Evolutionary conservation across 257 asterid genomes (phyloP), one percentile per base, ranked within the genome.

Genomic region (Rhazya stricta): DNA sequence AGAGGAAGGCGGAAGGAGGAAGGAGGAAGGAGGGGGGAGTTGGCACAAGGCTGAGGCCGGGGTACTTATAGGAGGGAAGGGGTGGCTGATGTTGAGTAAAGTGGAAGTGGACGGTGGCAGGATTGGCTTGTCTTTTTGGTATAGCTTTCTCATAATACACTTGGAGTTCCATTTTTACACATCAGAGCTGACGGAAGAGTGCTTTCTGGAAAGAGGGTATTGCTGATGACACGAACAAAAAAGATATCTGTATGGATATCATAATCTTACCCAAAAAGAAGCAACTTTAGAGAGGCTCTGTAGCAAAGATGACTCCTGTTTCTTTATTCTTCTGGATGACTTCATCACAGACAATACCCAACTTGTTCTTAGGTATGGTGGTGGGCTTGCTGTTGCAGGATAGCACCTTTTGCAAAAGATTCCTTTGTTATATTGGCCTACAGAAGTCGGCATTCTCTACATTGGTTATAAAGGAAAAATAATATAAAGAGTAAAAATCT

Each of bases 141-240:
- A 62, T 66, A 77, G 83, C 86, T 81, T 83, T 86, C 36, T 77
- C 34, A 71, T 60, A 43, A 58, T 39, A 89, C 90, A 86, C 78
- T 82, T 34, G 81, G 88, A 89, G 69, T 81, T 48, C 51, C 76
- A 48, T 58, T 79, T 82, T 82, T 72, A 56, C 91, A 88, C 85
- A 76, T 83, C 88, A 83, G 85, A 82, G 39, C 74, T 77, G 81
- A 81, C 81, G 74, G 76, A 73, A 83, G 80, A 78, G 57, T 37
- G 70, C 75, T 82, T 78, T 81, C 69, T 78, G 69, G 41, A 46
- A 67, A 78, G 75, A 42, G 29, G 57, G 70, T 62, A 70, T 76
- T 58, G 76, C 37, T 77, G 82, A 82, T 83, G 83, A 79, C 79
- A 81, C 83, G 85, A 76, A 71, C 69, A 65, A 50, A 69, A 65